Evolutionary conservation across 2,329 filamentous ascomycete genomes (phyloP).

Genomic region (Alternaria arbusti): DNA sequence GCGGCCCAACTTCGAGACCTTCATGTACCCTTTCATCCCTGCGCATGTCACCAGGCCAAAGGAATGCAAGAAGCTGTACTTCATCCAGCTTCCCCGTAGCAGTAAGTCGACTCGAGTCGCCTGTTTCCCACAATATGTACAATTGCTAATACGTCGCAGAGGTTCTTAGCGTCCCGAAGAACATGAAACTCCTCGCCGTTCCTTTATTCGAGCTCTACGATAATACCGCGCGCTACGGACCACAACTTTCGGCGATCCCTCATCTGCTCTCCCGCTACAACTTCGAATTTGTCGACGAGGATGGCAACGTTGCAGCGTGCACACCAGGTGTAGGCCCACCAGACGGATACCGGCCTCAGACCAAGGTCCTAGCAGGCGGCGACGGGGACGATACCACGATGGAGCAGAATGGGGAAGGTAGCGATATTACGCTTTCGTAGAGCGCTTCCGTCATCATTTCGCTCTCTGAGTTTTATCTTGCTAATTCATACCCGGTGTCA

Average conservation of each 20-base stretch:
- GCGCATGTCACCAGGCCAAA: constrained; percentile 96
- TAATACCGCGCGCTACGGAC: constrained; percentile 92
- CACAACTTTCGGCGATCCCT: constrained; percentile 93
- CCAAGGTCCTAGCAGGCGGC: constrained; percentile 47
- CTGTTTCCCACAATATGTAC: constrained; percentile 2
- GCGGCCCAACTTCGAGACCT: constrained; percentile 98
- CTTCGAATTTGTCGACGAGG: constrained; percentile 96
- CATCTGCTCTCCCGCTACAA: constrained; percentile 95
- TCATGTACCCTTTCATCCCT: constrained; percentile 99
- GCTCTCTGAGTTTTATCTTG: not conserved
- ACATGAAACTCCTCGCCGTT: constrained; percentile 98
- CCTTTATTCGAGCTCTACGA: constrained; percentile 98
- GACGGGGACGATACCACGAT: constrained; percentile 47
- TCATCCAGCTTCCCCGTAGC: constrained; percentile 89
- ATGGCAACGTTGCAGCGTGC: constrained; percentile 82
- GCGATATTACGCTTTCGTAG: constrained; percentile 45
- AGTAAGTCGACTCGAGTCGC: constrained; percentile 62
- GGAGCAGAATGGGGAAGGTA: constrained; percentile 47
- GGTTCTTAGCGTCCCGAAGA: constrained; percentile 95
- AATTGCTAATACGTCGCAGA: constrained; percentile 60
- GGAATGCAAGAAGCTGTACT: constrained; percentile 99
- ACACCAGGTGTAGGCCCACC: constrained; percentile 77
- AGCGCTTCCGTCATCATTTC: not conserved
- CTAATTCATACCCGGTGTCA: constrained; percentile 1
- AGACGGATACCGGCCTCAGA: constrained; percentile 36